Evolutionary conservation across 1,139 yeast species (phyloP).

Genomic region (Diutina catenulata): DNA sequence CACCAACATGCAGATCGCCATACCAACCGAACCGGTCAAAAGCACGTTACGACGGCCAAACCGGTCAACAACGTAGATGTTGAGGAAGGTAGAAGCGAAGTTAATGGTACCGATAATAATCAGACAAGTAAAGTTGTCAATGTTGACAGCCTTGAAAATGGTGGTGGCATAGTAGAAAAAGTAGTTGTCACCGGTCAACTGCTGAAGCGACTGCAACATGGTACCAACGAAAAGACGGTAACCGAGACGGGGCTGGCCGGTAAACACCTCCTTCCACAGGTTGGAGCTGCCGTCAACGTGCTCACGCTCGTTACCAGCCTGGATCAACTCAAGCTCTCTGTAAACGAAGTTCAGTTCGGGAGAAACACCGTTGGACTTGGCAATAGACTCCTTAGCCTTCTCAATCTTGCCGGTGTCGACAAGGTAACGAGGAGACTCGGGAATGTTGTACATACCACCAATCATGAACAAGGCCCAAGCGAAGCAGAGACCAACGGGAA

Average conservation of each 20-base stretch:
- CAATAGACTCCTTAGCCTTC: constrained; percentile 22
- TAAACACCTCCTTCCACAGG: constrained; percentile 47
- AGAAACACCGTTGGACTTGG: constrained; percentile 42
- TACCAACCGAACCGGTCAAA: constrained; percentile 30
- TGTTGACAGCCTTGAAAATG: constrained; percentile 65
- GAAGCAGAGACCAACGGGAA: constrained; percentile 17
- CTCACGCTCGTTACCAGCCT: constrained; percentile 55
- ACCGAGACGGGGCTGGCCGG: constrained; percentile 48
- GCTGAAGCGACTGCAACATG: constrained; percentile 10
- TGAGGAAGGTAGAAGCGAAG: constrained; percentile 61
- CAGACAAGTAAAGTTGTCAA: constrained; percentile 61
- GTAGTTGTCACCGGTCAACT: constrained; percentile 12
- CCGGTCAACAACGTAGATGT: constrained; percentile 37
- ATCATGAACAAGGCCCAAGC: constrained; percentile 31
- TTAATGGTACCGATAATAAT: constrained; percentile 71
- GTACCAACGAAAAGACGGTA: constrained; percentile 57
- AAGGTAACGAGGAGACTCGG: constrained; percentile 52
- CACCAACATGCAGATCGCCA: constrained; percentile 54
- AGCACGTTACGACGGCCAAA: constrained; percentile 9
- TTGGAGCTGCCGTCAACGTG: constrained; percentile 54
- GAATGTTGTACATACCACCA: constrained; percentile 44
- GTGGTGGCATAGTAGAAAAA: constrained; percentile 68
- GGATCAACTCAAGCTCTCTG: constrained; percentile 47
- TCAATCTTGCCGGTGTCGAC: constrained; percentile 26
- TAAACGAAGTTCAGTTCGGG: constrained; percentile 46